Base-by-base conservation (phyloP, 2,329 filamentous ascomycete species). In the Paracoccidioides brasiliensis region DNA sequence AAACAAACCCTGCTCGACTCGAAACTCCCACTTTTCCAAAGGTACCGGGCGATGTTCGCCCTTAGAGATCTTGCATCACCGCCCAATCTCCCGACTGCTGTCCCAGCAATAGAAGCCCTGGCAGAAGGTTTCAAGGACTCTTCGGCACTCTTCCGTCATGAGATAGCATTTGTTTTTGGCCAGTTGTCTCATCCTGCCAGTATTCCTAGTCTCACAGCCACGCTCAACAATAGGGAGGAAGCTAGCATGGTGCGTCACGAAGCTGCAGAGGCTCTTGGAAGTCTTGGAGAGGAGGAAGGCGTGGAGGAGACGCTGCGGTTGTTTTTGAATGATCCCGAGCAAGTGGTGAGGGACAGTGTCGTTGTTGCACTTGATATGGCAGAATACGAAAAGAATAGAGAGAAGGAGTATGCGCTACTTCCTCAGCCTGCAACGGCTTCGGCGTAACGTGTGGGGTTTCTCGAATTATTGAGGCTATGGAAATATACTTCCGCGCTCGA, bases 21-120 rank as follows among this genome's bases (percentile, higher is more conserved):
- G 5, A 80, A 76, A 4, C 75, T 84, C 51, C 88, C 90, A 30
- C 81, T 98, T 10, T 98, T 98, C 77, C 77, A 89, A 68, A 84
- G 93, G 68, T 98, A 98, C 74, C 84, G 93, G 66, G 91, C 93
- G 69, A 98, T 98, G 93, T 98, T 98, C 68, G 88, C 89, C 57
- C 83, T 98, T 53, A 86, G 93, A 67, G 93, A 98, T 71, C 83
- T 98, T 53, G 90, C 90, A 28, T 96, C 90, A 3, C 93, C 93
- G 14, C 90, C 91, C 8, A 86, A 95, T 67, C 83, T 94, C 45
- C 87, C 90, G 1, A 95, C 90, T 1, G 90, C 91, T 5, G 81
- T 89, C 14, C 85, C 88, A n/a, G 91, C 93, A 15, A 81, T 98
- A 54, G 80, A 85, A 46, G 88, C 90, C 9, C 80, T 98, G 49